A percentile compares a stretch with the other conserved stretches of the same genome.
phyloP scores from a whole-genome alignment of 495 filamentous ascomycete species.

The Opeltia flavorubescens region DNA sequence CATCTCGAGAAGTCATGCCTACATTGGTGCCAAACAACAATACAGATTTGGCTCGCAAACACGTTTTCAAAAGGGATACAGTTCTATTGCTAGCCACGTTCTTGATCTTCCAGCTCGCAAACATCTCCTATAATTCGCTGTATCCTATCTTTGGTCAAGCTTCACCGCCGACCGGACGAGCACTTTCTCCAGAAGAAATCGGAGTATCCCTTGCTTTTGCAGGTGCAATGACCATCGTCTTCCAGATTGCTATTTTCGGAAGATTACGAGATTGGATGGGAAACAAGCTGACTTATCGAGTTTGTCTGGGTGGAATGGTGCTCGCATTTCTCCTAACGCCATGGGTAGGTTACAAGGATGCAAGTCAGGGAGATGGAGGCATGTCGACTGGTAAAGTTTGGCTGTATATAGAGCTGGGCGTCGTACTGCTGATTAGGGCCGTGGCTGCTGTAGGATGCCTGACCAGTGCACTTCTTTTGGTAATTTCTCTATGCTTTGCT shows the following conservation, averaged over 20 bases:
- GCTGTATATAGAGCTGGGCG: constrained; percentile 62
- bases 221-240: constrained; percentile 69
- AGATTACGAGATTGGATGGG: constrained; percentile 67
- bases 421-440: constrained; percentile 73
- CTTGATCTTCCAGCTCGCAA: constrained; percentile 75
- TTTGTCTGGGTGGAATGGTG: constrained; percentile 67
- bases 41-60: constrained; percentile 28
- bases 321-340: constrained; percentile 78
- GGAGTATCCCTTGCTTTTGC: constrained; percentile 78
- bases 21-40: constrained; percentile 25
- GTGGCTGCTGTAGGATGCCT: constrained; percentile 77
- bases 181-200: constrained; percentile 63
- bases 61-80: constrained; percentile 64
- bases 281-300: constrained; percentile 69
- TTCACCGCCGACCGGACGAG: constrained; percentile 57
- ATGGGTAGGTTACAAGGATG: constrained; percentile 66
- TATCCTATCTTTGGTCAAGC: constrained; percentile 84
- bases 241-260: constrained; percentile 75
- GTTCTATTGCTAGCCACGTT: constrained; percentile 68
- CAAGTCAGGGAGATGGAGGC: constrained; percentile 22
- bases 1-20: constrained; percentile 21
- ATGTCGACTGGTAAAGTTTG: constrained; percentile 39
- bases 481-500: constrained; percentile 19
- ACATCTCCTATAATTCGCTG: constrained; percentile 78
- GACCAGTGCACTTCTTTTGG: constrained; percentile 76